Evolutionary conservation across 306 rosid species (phyloP).

Genomic region (Acacia acuminata): DNA sequence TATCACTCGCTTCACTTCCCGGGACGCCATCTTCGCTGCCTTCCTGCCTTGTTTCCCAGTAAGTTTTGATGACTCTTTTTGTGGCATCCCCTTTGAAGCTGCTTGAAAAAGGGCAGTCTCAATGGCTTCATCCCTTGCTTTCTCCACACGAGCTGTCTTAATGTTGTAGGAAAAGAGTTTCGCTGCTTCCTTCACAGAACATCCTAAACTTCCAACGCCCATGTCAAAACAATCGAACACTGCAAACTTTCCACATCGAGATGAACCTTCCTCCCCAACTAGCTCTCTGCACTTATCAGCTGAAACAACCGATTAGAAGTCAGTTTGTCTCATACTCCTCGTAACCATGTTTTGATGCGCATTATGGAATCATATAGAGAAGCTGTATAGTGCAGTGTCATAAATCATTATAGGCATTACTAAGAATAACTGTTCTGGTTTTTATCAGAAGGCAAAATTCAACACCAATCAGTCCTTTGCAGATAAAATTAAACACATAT

Average conservation of each 20-base stretch:
- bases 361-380: background rate
- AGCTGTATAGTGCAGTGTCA: background rate
- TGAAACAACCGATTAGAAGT: slow-evolving; percentile 24
- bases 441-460: background rate
- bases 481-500: background rate
- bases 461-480: background rate
- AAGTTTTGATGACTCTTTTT: slow-evolving; percentile 58
- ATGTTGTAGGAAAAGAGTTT: slow-evolving; percentile 70
- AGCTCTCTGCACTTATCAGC: slow-evolving; percentile 90
- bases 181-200: slow-evolving; percentile 83
- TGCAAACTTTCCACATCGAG: slow-evolving; percentile 85
- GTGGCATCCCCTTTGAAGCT: slow-evolving; percentile 54
- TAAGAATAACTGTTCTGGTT: background rate
- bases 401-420: background rate
- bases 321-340: background rate
- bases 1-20: slow-evolving; percentile 68
- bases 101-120: slow-evolving; percentile 68
- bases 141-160: slow-evolving; percentile 58
- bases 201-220: slow-evolving; percentile 78
- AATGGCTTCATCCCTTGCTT: slow-evolving; percentile 46
- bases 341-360: background rate
- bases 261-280: slow-evolving; percentile 83
- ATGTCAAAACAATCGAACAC: slow-evolving; percentile 75
- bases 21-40: slow-evolving; percentile 74
- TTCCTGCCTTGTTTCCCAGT: slow-evolving; percentile 67